These are phyloP conservation scores for Coelastrella sp. DNA, from an alignment of 139 green algal genomes.

Conservation along the genomic window DNA sequence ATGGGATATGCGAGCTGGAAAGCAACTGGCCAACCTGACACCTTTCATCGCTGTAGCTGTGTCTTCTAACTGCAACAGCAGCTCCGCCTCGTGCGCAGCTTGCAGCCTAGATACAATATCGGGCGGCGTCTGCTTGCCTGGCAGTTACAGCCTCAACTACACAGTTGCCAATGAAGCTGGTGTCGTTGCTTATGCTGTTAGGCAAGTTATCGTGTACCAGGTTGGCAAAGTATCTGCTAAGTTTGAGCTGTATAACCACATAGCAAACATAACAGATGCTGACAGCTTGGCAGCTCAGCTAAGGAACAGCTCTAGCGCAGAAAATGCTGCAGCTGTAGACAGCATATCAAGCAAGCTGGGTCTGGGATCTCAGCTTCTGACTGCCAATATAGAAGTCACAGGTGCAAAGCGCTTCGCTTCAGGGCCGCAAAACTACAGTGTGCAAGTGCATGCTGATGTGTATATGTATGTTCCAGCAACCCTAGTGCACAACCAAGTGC, in stretches of 20 bases:
- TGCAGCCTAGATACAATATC: constrained; percentile 23
- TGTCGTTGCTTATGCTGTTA: background rate
- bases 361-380: background rate
- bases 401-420: background rate
- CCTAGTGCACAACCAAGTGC: no score
- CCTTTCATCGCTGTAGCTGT: background rate
- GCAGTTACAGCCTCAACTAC: constrained; percentile 44
- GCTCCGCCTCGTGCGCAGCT: background rate
- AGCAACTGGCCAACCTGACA: background rate
- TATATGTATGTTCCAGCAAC: background rate
- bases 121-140: constrained; percentile 37
- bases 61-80: no score
- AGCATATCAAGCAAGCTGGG: background rate
- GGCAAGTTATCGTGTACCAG: constrained; percentile 44
- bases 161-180: constrained; percentile 36
- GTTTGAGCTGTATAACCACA: background rate
- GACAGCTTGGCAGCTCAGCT: background rate
- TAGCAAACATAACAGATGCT: background rate
- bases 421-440: background rate
- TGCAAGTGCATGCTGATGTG: background rate
- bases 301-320: constrained; percentile 29
- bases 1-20: constrained; percentile 3
- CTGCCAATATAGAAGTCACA: background rate
- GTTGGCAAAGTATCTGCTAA: background rate
- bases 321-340: background rate